These are phyloP conservation scores for Leccinum olivaceopallidum DNA, from an alignment of 768 basidiomycete species.

Conservation along the genomic window DNA sequence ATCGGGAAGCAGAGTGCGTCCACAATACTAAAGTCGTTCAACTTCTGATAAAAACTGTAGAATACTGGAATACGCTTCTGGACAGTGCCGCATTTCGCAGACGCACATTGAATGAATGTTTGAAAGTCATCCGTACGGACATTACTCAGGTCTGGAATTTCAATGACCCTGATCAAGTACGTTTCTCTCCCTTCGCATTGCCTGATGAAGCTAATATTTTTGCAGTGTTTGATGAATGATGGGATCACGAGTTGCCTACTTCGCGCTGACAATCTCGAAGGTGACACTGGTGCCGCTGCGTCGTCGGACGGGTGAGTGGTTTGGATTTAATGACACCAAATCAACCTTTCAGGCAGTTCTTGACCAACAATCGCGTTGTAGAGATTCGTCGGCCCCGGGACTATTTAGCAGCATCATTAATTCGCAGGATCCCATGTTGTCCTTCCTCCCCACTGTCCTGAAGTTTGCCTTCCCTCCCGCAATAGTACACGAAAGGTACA, in stretches of 20 bases:
- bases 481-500: not conserved
- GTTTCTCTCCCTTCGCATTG: not conserved
- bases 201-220: not conserved
- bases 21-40: no score
- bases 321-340: not conserved
- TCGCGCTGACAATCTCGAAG: slow-evolving; percentile 2
- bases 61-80: slow-evolving; percentile 14
- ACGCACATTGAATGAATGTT: slow-evolving; percentile 9
- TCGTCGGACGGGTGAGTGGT: slow-evolving; percentile 1
- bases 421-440: not conserved
- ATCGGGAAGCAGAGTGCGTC: slow-evolving; percentile 17
- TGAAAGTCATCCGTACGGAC: slow-evolving; percentile 14
- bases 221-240: slow-evolving; percentile 10
- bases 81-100: slow-evolving; percentile 10
- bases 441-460: not conserved
- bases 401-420: not conserved
- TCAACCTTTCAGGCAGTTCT: not conserved
- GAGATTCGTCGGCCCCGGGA: not conserved
- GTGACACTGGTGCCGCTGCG: not conserved
- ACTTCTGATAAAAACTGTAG: not conserved
- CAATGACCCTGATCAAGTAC: slow-evolving; percentile 11
- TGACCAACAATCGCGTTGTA: not conserved
- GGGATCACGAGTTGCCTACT: not conserved
- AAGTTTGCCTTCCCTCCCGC: not conserved
- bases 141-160: slow-evolving; percentile 19